phyloP scores from a whole-genome alignment of 352 stramenopile species.

The Globisporangium mamillatum region DNA sequence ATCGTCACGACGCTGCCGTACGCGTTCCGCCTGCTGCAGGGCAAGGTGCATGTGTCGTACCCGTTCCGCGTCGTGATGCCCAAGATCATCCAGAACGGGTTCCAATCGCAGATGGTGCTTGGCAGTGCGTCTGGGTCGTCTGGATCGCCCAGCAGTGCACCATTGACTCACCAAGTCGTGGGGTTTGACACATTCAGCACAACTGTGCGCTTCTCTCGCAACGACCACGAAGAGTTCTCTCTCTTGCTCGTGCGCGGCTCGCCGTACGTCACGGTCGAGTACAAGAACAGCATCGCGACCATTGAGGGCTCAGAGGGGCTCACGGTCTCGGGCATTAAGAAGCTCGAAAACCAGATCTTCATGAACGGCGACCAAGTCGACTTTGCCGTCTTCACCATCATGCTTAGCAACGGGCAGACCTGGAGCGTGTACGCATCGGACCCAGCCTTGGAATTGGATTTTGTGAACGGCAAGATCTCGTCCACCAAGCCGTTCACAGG shows the following conservation, averaged over 20 bases:
- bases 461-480: slow-evolving; percentile 32
- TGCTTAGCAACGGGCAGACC: slow-evolving; percentile 59
- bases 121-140: slow-evolving; percentile 17
- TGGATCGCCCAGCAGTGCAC: background rate
- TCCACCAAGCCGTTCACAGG: slow-evolving; percentile 42
- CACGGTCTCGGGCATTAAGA: slow-evolving; percentile 47
- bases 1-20: slow-evolving; percentile 71
- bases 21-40: slow-evolving; percentile 44
- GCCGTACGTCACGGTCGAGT: slow-evolving; percentile 80
- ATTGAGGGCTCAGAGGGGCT: slow-evolving; percentile 56
- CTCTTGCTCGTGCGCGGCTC: slow-evolving; percentile 71
- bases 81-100: slow-evolving; percentile 60
- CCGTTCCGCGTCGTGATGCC: slow-evolving; percentile 76
- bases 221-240: slow-evolving; percentile 39
- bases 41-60: slow-evolving; percentile 70
- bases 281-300: slow-evolving; percentile 40
- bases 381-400: slow-evolving; percentile 50
- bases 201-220: slow-evolving; percentile 51
- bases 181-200: slow-evolving; percentile 71
- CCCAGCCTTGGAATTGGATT: slow-evolving; percentile 31
- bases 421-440: slow-evolving; percentile 73
- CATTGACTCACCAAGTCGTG: slow-evolving; percentile 51
- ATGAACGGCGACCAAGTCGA: slow-evolving; percentile 37
- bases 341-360: slow-evolving; percentile 34
- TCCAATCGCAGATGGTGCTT: slow-evolving; percentile 65